phyloP scores from a whole-genome alignment of 228 moss, liverwort and hornwort species.

The Sphagnum magellanicum region DNA sequence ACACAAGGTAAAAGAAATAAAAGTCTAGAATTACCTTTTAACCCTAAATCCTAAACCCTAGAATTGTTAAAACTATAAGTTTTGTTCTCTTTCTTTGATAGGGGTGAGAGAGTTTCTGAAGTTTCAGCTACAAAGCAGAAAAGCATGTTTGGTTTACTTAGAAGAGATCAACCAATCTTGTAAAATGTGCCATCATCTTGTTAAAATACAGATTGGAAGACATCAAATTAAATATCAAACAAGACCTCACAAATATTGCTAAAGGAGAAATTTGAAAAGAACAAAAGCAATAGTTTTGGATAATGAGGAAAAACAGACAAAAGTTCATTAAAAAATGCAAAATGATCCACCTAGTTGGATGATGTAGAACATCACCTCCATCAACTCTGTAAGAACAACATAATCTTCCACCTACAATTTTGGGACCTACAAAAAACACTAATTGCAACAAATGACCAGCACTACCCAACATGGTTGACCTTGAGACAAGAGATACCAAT shows the following conservation, averaged over 20 bases:
- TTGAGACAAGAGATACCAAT: not conserved
- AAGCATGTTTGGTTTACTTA: slow-evolving; percentile 24
- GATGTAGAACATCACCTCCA: slow-evolving; percentile 73
- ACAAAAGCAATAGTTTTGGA: not conserved
- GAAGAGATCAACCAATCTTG: slow-evolving; percentile 53
- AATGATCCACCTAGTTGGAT: slow-evolving; percentile 47
- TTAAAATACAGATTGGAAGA: not conserved
- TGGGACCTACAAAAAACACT: slow-evolving; percentile 32
- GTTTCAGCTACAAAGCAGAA: not conserved
- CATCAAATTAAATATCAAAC: no score
- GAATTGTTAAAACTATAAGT: no score
- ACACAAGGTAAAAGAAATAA: not conserved
- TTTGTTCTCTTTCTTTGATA: no score
- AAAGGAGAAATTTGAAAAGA: no score
- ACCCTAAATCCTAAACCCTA: no score
- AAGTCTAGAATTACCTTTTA: not conserved
- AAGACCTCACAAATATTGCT: no score
- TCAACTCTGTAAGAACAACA: slow-evolving; percentile 49
- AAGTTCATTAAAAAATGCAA: not conserved
- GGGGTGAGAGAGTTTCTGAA: no score
- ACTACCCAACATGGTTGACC: not conserved
- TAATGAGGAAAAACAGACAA: not conserved
- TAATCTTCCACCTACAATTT: slow-evolving; percentile 80
- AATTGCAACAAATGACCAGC: not conserved
- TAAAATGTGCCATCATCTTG: slow-evolving; percentile 50